These are phyloP conservation scores for Phytophthora capsici DNA, from an alignment of 352 stramenopile species.

Conservation along the genomic window DNA sequence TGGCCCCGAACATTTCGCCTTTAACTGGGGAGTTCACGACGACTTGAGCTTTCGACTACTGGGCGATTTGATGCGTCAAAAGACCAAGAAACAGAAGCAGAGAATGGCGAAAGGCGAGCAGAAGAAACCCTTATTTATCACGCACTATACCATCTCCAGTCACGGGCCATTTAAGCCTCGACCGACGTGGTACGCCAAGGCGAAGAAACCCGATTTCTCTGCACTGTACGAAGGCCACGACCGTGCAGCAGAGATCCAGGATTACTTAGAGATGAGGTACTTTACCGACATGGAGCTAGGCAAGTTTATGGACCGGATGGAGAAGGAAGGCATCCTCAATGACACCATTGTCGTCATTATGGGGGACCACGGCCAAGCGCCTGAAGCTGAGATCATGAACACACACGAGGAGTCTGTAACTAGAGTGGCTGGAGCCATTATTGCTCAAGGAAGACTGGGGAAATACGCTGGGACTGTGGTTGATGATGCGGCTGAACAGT, in stretches of 20 bases:
- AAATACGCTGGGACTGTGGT: slow-evolving; percentile 42
- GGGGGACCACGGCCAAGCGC: slow-evolving; percentile 61
- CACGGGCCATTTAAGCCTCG: slow-evolving; percentile 39
- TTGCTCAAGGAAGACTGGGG: slow-evolving; percentile 55
- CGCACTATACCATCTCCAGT: slow-evolving; percentile 66
- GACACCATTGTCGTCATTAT: slow-evolving; percentile 67
- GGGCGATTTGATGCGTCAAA: slow-evolving; percentile 50
- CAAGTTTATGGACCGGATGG: slow-evolving; percentile 56
- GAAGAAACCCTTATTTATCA: slow-evolving; percentile 58
- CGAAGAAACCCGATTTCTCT: slow-evolving; percentile 54
- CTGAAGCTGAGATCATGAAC: slow-evolving; percentile 48
- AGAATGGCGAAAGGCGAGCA: slow-evolving; percentile 18
- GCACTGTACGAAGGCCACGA: slow-evolving; percentile 45
- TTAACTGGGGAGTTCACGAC: slow-evolving; percentile 57
- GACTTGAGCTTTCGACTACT: slow-evolving; percentile 53
- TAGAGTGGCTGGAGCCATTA: slow-evolving; percentile 46
- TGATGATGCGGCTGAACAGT: slow-evolving; percentile 51
- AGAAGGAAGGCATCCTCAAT: slow-evolving; percentile 51
- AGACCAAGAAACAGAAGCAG: slow-evolving; percentile 37
- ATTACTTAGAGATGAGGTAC: slow-evolving; percentile 67
- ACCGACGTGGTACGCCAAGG: slow-evolving; percentile 50
- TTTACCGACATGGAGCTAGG: slow-evolving; percentile 62
- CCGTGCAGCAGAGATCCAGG: slow-evolving; percentile 36
- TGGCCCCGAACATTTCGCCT: slow-evolving; percentile 12
- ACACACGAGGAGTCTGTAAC: slow-evolving; percentile 52